Conservation (phyloP, 139 green algal genomes). For the Chlorella sp. region DNA sequence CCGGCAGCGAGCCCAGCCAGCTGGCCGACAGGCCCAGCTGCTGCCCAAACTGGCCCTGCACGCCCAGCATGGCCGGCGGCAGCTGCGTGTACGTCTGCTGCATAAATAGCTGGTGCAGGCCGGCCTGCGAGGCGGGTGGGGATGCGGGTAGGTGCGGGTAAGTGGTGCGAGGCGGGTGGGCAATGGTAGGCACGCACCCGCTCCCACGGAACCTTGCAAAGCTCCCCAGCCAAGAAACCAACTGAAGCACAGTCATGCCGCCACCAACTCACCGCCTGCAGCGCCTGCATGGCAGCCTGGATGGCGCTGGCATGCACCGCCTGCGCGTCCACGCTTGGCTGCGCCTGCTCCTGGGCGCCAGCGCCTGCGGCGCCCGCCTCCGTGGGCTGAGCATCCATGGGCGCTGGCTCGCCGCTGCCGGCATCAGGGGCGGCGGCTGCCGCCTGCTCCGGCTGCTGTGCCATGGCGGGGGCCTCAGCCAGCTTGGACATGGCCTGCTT, state of each 20-base stretch:
- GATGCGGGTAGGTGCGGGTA: neutral
- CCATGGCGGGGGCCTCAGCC: neutral
- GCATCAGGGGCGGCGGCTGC: neutral
- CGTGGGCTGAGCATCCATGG: neutral
- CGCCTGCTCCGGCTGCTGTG: conserved; percentile 3
- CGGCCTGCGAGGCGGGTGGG: neutral
- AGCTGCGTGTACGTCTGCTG: conserved; percentile 31
- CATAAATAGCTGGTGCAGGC: conserved; percentile 43
- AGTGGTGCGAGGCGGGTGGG: neutral
- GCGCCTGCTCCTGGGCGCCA: neutral
- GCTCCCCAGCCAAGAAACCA: neutral
- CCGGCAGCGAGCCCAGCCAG: conserved; percentile 8
- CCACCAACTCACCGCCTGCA: conserved; percentile 14
- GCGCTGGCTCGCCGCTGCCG: neutral
- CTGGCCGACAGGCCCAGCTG: conserved; percentile 15
- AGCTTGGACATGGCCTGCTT: conserved; percentile 31
- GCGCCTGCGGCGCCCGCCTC: neutral
- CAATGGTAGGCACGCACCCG: neutral
- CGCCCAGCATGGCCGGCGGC: neutral
- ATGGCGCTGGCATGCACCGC: conserved; percentile 7
- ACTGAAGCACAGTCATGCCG: neutral
- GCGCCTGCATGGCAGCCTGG: conserved; percentile 41
- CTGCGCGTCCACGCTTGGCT: neutral
- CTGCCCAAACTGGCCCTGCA: neutral
- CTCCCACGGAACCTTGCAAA: neutral